Percentiles rank a stretch among this genome's conserved stretches.
These are phyloP conservation scores for Daldinia childiae DNA, from an alignment of 495 filamentous ascomycete genomes.

Conservation along the genomic window DNA sequence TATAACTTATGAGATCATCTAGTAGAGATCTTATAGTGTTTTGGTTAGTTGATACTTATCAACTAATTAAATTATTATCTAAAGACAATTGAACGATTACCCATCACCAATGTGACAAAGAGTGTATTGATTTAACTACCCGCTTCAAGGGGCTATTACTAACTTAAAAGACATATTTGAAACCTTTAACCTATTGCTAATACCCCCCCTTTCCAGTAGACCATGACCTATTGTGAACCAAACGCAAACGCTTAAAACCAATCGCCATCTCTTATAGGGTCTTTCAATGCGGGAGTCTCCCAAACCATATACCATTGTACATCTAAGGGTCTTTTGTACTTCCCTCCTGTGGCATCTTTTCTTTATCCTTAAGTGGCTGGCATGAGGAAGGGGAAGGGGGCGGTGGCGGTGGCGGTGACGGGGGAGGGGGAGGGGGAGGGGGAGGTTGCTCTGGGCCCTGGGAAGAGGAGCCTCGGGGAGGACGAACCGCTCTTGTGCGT, in stretches of 20 bases:
- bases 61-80: too few species aligned
- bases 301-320: not conserved
- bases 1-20: too few species aligned
- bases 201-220: not conserved
- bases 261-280: not conserved
- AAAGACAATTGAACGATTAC: too few species aligned
- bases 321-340: not conserved
- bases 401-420: too few species aligned
- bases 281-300: not conserved
- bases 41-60: too few species aligned
- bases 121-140: not conserved
- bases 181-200: too few species aligned
- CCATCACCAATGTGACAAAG: not conserved
- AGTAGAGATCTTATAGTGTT: too few species aligned
- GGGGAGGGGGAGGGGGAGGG: too few species aligned
- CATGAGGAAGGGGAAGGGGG: not conserved
- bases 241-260: not conserved
- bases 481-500: not conserved
- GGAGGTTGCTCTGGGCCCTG: not conserved
- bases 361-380: not conserved
- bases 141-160: not conserved
- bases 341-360: not conserved
- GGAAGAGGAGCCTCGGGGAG: not conserved
- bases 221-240: not conserved
- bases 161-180: not conserved